phyloP scores from a whole-genome alignment of 768 basidiomycete species.

The Leccinum broughii region DNA sequence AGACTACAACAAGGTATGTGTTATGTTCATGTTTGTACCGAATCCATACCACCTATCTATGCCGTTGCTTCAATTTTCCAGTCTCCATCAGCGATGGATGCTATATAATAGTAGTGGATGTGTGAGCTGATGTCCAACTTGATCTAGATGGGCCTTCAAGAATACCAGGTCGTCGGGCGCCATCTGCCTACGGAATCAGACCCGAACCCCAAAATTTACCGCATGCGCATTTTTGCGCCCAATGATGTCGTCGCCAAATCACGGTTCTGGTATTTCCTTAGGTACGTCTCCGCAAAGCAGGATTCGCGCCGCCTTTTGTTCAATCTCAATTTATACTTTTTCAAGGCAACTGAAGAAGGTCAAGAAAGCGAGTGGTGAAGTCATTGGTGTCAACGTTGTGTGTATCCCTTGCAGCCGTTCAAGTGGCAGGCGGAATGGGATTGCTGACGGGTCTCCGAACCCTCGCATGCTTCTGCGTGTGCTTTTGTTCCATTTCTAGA shows the following conservation, averaged over 20 bases:
- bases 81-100: constrained; percentile 35
- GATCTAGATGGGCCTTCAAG: constrained; percentile 72
- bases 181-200: constrained; percentile 93
- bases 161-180: constrained; percentile 97
- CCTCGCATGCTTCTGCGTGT: constrained; percentile 6
- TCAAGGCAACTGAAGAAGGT: constrained; percentile 94
- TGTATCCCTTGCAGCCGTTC: constrained; percentile 76
- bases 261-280: constrained; percentile 99
- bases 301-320: neutral
- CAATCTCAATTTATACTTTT: neutral
- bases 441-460: constrained; percentile 43
- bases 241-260: constrained; percentile 99
- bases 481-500: constrained; percentile 53
- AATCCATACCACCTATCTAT: neutral
- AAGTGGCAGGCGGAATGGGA: constrained; percentile 85
- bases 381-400: constrained; percentile 97
- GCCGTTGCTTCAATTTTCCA: neutral
- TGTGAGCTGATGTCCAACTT: constrained; percentile 14
- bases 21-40: neutral
- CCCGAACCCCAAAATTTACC: constrained; percentile 96
- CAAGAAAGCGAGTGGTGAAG: constrained; percentile 99
- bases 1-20: constrained; percentile 32
- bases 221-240: constrained; percentile 99
- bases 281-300: constrained; percentile 47
- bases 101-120: constrained; percentile 15